Conservation (phyloP, 495 filamentous ascomycete species). For the Talaromyces liani region DNA sequence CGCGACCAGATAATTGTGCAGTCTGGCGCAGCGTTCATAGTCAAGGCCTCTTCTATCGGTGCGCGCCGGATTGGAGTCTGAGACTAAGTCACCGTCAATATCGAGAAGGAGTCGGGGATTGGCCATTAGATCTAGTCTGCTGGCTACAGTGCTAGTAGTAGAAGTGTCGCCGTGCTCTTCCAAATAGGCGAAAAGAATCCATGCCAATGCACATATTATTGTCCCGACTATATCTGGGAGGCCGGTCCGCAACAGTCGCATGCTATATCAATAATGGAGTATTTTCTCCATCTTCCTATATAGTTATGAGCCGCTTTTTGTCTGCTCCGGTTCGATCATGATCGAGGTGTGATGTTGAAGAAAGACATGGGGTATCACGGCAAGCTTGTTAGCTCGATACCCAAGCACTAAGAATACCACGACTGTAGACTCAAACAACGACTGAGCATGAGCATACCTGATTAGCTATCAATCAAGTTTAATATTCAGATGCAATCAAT, state of each 20-base stretch:
- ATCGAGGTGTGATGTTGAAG: neutral
- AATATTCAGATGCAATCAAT: neutral
- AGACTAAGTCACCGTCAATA: conserved; percentile 22
- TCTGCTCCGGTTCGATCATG: neutral
- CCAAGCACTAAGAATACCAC: neutral
- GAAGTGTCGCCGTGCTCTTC: neutral
- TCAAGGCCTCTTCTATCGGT: conserved; percentile 22
- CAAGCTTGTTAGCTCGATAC: neutral
- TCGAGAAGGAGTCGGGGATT: neutral
- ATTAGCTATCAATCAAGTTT: neutral
- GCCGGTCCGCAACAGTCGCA: neutral
- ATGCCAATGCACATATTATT: neutral
- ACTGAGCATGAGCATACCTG: neutral
- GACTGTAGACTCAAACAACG: too few relatives aligned
- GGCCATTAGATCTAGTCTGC: neutral
- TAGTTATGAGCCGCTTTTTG: neutral
- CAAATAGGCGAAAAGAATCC: neutral
- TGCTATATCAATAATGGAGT: neutral
- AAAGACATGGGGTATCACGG: neutral
- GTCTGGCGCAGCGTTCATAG: conserved; percentile 29
- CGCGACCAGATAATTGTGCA: conserved; percentile 34
- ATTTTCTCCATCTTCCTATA: neutral
- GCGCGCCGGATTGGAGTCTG: conserved; percentile 20
- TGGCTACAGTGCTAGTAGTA: neutral
- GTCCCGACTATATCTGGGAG: neutral